Conservation (phyloP, 2,329 filamentous ascomycete genomes). For the Talaromyces marneffei region DNA sequence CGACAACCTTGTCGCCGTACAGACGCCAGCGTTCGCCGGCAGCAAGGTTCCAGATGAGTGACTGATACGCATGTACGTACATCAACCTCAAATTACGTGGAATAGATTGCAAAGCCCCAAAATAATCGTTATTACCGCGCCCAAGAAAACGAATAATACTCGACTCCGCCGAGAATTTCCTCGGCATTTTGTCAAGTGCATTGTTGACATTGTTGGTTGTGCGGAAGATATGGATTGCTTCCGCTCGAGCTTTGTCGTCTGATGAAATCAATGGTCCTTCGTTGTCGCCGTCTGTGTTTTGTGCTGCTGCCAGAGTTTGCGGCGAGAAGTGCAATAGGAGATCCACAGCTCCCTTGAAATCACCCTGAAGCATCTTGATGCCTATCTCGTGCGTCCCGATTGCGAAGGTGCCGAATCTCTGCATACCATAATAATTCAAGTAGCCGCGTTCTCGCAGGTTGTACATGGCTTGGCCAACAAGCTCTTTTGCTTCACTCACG, state of each 20-base stretch:
- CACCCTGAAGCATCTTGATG: constrained; percentile 71
- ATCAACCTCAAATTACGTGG: constrained; percentile 78
- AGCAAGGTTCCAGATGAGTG: constrained; percentile 84
- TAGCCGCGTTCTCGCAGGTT: constrained; percentile 71
- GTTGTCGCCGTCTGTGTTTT: constrained; percentile 39
- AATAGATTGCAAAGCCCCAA: constrained; percentile 74
- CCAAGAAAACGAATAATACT: constrained; percentile 72
- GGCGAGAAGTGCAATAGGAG: constrained; percentile 69
- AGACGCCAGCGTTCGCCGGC: constrained; percentile 73
- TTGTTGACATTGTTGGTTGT: constrained; percentile 53
- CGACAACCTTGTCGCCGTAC: constrained; percentile 67
- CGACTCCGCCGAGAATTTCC: constrained; percentile 74
- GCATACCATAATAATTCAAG: constrained; percentile 97
- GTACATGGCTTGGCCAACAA: constrained; percentile 54
- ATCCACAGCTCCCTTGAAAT: constrained; percentile 75
- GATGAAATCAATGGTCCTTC: constrained; percentile 51
- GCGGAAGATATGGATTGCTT: constrained; percentile 70
- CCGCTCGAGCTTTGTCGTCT: constrained; percentile 74
- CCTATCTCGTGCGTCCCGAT: constrained; percentile 83
- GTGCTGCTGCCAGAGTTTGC: constrained; percentile 52
- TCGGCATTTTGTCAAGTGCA: constrained; percentile 65
- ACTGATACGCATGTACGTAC: constrained; percentile 97
- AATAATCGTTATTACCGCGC: constrained; percentile 58
- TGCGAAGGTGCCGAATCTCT: constrained; percentile 85
- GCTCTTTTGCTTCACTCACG: constrained; percentile 37